These are phyloP conservation scores for Penicillium sp. DNA, from an alignment of 2,329 filamentous ascomycete species.

Conservation along the genomic window DNA sequence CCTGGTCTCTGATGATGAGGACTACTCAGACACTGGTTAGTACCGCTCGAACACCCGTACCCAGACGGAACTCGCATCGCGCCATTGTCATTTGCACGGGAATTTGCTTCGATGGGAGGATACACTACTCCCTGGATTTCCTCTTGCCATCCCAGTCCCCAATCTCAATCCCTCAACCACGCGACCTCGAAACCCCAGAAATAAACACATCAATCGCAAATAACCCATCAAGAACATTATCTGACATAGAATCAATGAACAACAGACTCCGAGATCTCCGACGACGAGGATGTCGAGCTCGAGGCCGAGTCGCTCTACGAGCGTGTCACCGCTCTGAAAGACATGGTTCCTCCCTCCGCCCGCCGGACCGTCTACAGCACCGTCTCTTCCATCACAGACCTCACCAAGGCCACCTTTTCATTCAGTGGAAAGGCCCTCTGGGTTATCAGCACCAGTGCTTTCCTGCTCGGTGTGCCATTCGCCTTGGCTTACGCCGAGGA, in stretches of 20 bases:
- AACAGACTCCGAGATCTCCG: constrained; percentile 73
- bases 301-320: constrained; percentile 58
- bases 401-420: constrained; percentile 40
- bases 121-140: neutral
- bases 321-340: constrained; percentile 62
- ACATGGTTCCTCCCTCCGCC: constrained; percentile 65
- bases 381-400: constrained; percentile 39
- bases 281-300: constrained; percentile 57
- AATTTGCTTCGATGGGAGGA: neutral
- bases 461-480: constrained; percentile 86
- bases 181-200: constrained; percentile 3
- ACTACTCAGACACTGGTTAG: constrained; percentile 85
- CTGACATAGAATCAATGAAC: constrained; percentile 11
- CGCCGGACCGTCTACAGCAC: constrained; percentile 60
- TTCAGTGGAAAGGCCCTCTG: constrained; percentile 81
- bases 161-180: constrained; percentile 2
- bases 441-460: constrained; percentile 79
- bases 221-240: constrained; percentile 9
- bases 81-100: neutral
- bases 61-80: constrained; percentile 3
- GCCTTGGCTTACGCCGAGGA: constrained; percentile 89
- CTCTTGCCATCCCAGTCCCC: neutral
- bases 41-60: constrained; percentile 10
- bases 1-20: constrained; percentile 50
- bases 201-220: constrained; percentile 1